These are phyloP conservation scores for Hericium rajendrae DNA, from an alignment of 768 basidiomycete genomes.

Conservation along the genomic window DNA sequence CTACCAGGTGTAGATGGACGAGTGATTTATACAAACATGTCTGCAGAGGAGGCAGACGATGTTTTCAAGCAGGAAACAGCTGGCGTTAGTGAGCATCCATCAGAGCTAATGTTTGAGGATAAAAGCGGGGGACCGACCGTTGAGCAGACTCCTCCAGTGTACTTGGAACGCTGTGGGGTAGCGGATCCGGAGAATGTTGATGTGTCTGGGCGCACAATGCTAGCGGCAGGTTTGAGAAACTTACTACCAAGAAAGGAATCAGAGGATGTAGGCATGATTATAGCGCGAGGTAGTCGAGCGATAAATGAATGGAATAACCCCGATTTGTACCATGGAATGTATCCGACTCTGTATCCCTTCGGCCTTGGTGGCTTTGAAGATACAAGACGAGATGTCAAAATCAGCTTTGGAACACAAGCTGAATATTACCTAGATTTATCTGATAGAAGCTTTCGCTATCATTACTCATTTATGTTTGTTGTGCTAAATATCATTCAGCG, in stretches of 20 bases:
- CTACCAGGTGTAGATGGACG: not conserved
- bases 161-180: constrained; percentile 24
- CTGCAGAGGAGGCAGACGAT: not conserved
- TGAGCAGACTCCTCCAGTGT: no score
- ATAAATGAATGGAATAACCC: constrained; percentile 25
- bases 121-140: no score
- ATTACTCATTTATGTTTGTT: no score
- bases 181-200: constrained; percentile 20
- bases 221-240: constrained; percentile 19
- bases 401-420: constrained; percentile 18
- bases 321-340: constrained; percentile 21
- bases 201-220: constrained; percentile 17
- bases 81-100: constrained; percentile 20
- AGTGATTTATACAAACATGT: constrained; percentile 14
- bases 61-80: constrained; percentile 22
- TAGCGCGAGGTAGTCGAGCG: no score
- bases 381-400: not conserved
- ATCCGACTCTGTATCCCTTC: constrained; percentile 23
- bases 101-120: not conserved
- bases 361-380: constrained; percentile 25
- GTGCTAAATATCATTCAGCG: no score
- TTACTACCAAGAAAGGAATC: no score
- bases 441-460: constrained; percentile 13
- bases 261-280: no score
- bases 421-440: constrained; percentile 15